Conservation (phyloP, 345 rosid species). For the Trapa bicornis region DNA sequence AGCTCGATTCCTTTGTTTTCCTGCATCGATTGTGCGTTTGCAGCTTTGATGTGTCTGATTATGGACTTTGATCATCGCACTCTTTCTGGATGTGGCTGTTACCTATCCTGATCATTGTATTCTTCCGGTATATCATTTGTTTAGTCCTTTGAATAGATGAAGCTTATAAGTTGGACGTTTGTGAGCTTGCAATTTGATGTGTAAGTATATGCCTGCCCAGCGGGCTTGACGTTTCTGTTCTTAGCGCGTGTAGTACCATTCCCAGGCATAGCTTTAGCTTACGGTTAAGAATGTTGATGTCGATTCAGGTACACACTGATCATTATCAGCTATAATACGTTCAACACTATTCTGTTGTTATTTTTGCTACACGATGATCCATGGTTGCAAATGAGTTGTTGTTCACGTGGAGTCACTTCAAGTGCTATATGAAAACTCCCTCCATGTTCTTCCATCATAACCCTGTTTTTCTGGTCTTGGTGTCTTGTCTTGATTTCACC, state of each 20-base stretch:
- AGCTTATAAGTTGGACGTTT: not conserved
- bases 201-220: not conserved
- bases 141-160: not conserved
- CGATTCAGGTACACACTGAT: not conserved
- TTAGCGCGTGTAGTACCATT: not conserved
- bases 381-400: too few relatives aligned
- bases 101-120: not conserved
- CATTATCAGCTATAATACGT: too few relatives aligned
- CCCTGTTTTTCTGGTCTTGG: too few relatives aligned
- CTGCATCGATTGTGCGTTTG: not conserved
- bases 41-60: not conserved
- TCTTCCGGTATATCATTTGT: constrained; percentile 5
- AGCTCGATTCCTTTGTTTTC: not conserved
- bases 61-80: constrained; percentile 1
- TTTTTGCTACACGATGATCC: too few relatives aligned
- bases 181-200: not conserved
- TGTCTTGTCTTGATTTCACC: too few relatives aligned
- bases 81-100: constrained; percentile 7
- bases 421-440: too few relatives aligned
- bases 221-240: too few relatives aligned
- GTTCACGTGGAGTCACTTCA: too few relatives aligned
- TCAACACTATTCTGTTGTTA: too few relatives aligned
- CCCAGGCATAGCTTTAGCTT: not conserved
- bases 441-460: too few relatives aligned
- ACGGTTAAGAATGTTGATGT: not conserved